Conservation (phyloP, 202 grass and related monocot species). For the Zoysia matrella region DNA sequence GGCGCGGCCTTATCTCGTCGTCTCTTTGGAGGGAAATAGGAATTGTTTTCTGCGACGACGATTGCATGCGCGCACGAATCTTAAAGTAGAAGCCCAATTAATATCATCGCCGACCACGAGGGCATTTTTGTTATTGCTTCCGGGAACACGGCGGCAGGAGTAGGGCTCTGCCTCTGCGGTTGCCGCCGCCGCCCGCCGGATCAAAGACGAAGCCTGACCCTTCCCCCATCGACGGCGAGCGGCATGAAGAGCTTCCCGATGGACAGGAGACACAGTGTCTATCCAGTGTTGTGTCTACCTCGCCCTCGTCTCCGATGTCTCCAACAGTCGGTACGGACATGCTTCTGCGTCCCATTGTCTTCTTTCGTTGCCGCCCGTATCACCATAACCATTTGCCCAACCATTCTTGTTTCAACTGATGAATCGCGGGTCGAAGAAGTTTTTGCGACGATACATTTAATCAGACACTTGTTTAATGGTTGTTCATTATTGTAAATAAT, state of each 20-base stretch:
- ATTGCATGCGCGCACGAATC: conserved; percentile 24
- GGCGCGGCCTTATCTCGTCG: conserved; percentile 51
- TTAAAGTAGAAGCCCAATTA: background rate
- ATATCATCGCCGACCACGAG: background rate
- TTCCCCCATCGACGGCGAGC: background rate
- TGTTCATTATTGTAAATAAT: no score
- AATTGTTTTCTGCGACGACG: conserved; percentile 38
- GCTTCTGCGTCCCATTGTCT: background rate
- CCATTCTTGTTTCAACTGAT: background rate
- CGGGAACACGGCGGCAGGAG: background rate
- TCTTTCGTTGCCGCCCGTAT: background rate
- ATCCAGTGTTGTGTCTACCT: conserved; percentile 39
- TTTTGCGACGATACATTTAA: background rate
- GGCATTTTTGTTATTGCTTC: background rate
- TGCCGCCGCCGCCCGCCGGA: conserved; percentile 22
- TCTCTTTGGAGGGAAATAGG: conserved; percentile 2
- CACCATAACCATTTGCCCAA: no score
- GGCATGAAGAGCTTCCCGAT: conserved; percentile 69
- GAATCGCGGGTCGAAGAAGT: background rate
- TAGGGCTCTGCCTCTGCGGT: conserved; percentile 18
- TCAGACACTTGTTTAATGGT: no score
- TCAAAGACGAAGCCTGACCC: background rate
- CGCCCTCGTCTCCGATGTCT: conserved; percentile 70
- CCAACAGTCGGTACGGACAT: conserved; percentile 65
- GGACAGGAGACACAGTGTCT: conserved; percentile 11